Percentiles rank a stretch among this genome's conserved stretches.
These are phyloP conservation scores for Curvularia sp. DNA, from an alignment of 2,329 filamentous ascomycete species.

Conservation along the genomic window DNA sequence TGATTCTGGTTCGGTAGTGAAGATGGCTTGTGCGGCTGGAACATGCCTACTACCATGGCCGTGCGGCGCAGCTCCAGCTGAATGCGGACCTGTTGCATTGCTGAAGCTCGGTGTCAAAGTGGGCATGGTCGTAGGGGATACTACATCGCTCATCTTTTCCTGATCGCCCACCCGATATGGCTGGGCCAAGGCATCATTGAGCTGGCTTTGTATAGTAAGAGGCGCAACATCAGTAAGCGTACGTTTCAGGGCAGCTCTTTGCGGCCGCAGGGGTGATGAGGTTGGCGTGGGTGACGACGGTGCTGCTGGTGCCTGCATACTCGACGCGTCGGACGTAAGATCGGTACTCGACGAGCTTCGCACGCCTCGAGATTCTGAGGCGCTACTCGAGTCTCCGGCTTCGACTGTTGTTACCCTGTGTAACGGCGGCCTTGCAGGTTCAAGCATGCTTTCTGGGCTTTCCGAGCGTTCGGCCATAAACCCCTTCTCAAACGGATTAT, in stretches of 20 bases:
- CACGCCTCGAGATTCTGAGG: slow-evolving; percentile 21
- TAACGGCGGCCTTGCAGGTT: slow-evolving; percentile 29
- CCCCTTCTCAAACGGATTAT: slow-evolving; percentile 84
- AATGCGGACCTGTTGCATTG: slow-evolving; percentile 43
- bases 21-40: slow-evolving; percentile 92
- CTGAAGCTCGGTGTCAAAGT: slow-evolving; percentile 46
- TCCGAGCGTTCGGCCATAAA: slow-evolving; percentile 66
- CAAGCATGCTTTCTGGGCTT: slow-evolving; percentile 52
- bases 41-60: slow-evolving; percentile 90
- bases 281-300: slow-evolving; percentile 30
- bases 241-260: slow-evolving; percentile 75
- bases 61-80: slow-evolving; percentile 63
- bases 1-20: slow-evolving; percentile 87
- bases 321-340: slow-evolving; percentile 32
- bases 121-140: slow-evolving; percentile 57
- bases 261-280: slow-evolving; percentile 33
- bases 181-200: slow-evolving; percentile 83
- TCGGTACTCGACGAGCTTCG: slow-evolving; percentile 32
- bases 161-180: slow-evolving; percentile 71
- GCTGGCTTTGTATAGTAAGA: slow-evolving; percentile 77
- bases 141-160: slow-evolving; percentile 52
- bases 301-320: slow-evolving; percentile 22
- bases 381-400: slow-evolving; percentile 13
- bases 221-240: slow-evolving; percentile 85
- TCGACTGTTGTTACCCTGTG: slow-evolving; percentile 24